phyloP scores from a whole-genome alignment of 768 basidiomycete species.

The Russula compacta region DNA sequence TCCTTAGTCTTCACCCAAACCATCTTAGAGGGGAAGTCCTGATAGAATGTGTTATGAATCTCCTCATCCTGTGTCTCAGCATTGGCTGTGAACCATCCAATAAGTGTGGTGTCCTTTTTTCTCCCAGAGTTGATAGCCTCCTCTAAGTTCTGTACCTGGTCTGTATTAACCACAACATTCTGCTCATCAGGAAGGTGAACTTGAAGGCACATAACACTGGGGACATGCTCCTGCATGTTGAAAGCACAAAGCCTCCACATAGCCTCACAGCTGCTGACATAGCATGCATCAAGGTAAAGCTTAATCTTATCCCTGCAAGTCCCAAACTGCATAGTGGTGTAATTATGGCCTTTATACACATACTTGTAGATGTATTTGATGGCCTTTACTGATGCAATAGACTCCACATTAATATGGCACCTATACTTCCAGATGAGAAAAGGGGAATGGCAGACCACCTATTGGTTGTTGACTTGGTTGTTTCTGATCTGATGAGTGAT shows the following conservation, averaged over 20 bases:
- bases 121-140: constrained; percentile 10
- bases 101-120: constrained; percentile 26
- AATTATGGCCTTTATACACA: constrained; percentile 41
- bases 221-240: background rate
- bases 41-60: constrained; percentile 35
- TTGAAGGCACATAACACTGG: background rate
- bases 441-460: constrained; percentile 13
- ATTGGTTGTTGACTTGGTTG: background rate
- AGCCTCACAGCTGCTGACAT: background rate
- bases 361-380: constrained; percentile 43
- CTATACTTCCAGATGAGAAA: constrained; percentile 29
- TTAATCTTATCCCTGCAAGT: constrained; percentile 28
- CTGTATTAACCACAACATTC: constrained; percentile 31
- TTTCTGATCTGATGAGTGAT: constrained; percentile 22
- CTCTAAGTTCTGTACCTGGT: constrained; percentile 19
- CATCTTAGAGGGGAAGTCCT: constrained; percentile 15
- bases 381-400: constrained; percentile 16
- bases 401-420: constrained; percentile 46
- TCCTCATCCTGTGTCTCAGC: constrained; percentile 3
- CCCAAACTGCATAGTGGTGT: constrained; percentile 29
- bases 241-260: background rate
- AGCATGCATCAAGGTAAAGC: constrained; percentile 25
- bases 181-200: background rate
- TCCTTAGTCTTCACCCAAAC: constrained; percentile 19
- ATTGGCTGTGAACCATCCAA: constrained; percentile 25